A percentile compares a stretch with the other conserved stretches of the same genome.
phyloP scores from a whole-genome alignment of 1,284 basidiomycete species.

The Papiliotrema terrestris region DNA sequence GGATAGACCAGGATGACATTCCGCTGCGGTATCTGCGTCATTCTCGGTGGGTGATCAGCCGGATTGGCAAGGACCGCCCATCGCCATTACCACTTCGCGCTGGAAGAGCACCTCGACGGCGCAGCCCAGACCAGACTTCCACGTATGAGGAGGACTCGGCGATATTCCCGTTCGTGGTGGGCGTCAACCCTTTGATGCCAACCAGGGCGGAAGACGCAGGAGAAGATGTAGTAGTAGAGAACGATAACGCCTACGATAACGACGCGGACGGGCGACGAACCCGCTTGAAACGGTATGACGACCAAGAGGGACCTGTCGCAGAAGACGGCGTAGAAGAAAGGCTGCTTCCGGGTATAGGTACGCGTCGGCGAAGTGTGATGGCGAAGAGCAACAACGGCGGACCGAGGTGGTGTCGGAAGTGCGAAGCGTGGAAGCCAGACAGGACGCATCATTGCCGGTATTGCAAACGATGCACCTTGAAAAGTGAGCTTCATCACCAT shows the following conservation, averaged over 20 bases:
- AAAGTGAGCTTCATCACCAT: constrained; percentile 62
- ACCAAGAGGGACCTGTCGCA: constrained; percentile 11
- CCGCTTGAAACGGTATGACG: background rate
- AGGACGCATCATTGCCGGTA: constrained; percentile 75
- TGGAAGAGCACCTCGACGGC: background rate
- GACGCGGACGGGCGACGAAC: background rate
- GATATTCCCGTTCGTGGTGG: constrained; percentile 27
- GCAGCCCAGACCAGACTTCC: background rate
- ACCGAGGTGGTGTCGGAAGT: constrained; percentile 45
- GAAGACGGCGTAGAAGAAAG: constrained; percentile 6
- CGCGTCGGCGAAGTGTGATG: constrained; percentile 19
- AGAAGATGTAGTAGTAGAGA: constrained; percentile 11
- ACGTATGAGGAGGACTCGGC: constrained; percentile 2
- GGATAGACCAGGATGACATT: constrained; percentile 23
- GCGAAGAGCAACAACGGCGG: constrained; percentile 34
- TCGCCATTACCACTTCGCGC: constrained; percentile 21
- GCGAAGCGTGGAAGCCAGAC: constrained; percentile 63
- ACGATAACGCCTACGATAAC: constrained; percentile 2
- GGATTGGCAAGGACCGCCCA: constrained; percentile 23
- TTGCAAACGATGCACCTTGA: constrained; percentile 75
- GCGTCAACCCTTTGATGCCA: constrained; percentile 22
- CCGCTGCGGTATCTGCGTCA: constrained; percentile 28
- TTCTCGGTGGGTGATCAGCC: constrained; percentile 20
- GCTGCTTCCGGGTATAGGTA: background rate
- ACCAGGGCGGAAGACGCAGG: constrained; percentile 17